Base-by-base conservation (phyloP, 495 filamentous ascomycete species). In the Hypoxylon perforatum region DNA sequence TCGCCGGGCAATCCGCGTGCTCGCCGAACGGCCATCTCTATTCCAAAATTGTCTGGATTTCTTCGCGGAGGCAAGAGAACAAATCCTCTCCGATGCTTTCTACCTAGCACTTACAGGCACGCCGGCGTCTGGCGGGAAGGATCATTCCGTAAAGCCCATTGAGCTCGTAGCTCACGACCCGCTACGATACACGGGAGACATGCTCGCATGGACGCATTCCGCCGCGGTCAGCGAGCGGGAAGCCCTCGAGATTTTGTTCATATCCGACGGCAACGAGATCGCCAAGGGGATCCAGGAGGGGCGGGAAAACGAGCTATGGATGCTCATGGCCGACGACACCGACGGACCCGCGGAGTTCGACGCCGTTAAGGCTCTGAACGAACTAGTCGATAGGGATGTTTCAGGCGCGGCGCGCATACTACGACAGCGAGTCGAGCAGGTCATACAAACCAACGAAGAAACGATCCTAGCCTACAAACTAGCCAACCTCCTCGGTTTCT, bases 121-220 rank as follows among this genome's bases (percentile, higher is more conserved):
- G 0, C 78, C 81, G 5, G 57, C 74, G 21, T 75, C 75, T 9
- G 81, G 82, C 0, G 69, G 69, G 14, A 79, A 81, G 45, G 78
- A 82, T 44, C 58, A 73, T 9, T 84, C 85, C 4, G 85, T 91
- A 21, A 97, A 98, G 63, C 93, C 96, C 0, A 99, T 99, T 66
- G 96, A 99, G 73, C 84, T 97, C 45, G 91, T 88, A 30, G 93
- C 95, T 10, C 93, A 97, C 71, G 95, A 99, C 71, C 90, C 92
- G 11, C 78, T 99, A 12, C 85, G 95, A 33, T 99, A 98, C 71
- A 88, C 96, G 17, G 94, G 95, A 18, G 95, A 99, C 73, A 98
- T 99, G 94, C 85, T 98, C 14, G 95, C 95, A 5, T 99, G 95
- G 95, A 87, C 89, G 2, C 95, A 99, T 73, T 97, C 96, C 0